Conservation (phyloP, 73 alveolate genomes). For the Uronychia binucleata region DNA sequence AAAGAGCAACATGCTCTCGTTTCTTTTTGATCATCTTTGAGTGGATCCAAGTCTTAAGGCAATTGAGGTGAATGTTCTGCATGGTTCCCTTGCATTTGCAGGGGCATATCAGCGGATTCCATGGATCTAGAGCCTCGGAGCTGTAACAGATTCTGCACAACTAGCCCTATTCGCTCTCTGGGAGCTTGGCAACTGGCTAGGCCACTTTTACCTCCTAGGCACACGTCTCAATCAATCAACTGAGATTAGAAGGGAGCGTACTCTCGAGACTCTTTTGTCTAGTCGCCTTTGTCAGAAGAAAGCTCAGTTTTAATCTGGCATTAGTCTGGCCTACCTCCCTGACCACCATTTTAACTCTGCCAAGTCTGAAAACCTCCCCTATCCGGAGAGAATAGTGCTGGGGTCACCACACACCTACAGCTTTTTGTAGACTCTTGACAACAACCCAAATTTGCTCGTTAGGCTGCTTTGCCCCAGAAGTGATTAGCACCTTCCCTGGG, state of each 20-base stretch:
- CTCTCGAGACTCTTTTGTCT: background rate
- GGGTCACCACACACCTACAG: background rate
- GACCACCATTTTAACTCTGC: slow-evolving; percentile 6
- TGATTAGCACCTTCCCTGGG: background rate
- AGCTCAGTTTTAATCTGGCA: background rate
- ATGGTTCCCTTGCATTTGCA: slow-evolving; percentile 76
- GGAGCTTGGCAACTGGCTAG: background rate
- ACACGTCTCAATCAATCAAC: background rate
- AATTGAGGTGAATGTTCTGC: slow-evolving; percentile 68
- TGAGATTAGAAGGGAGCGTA: background rate
- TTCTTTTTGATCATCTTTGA: slow-evolving; percentile 44
- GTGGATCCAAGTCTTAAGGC: slow-evolving; percentile 59
- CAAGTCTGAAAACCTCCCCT: slow-evolving; percentile 18
- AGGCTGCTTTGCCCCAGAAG: background rate
- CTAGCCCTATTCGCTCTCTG: background rate
- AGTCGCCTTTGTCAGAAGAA: slow-evolving; percentile 28
- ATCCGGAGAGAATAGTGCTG: background rate
- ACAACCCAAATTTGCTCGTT: background rate
- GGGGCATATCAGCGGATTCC: slow-evolving; percentile 70
- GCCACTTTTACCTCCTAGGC: background rate
- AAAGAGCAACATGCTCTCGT: slow-evolving; percentile 34
- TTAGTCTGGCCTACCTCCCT: background rate
- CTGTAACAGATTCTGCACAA: background rate
- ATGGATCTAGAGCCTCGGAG: background rate
- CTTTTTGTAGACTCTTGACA: background rate